Percentiles rank a stretch among this genome's conserved stretches.
Evolutionary conservation across 2,329 filamentous ascomycete species (phyloP).

Genomic region (Microsporum audouinii): DNA sequence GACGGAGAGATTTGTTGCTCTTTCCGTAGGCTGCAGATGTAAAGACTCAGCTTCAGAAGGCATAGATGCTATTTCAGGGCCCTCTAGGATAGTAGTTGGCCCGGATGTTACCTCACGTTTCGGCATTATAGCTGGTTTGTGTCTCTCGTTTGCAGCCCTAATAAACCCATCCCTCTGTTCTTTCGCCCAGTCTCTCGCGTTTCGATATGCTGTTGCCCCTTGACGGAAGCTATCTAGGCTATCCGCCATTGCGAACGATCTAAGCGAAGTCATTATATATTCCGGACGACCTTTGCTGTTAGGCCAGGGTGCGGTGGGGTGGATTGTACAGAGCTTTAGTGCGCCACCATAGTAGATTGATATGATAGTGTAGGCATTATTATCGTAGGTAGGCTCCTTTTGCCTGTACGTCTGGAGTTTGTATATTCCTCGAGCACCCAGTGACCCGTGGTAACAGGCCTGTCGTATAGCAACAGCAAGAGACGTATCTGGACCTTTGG

Average conservation of each 20-base stretch:
- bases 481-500: conserved; percentile 27
- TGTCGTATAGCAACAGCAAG: conserved; percentile 24
- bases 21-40: too few species aligned
- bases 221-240: conserved; percentile 22
- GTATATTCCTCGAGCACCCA: conserved; percentile 30
- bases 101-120: not conserved
- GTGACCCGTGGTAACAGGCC: conserved; percentile 30
- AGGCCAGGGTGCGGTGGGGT: not conserved
- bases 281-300: not conserved
- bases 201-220: conserved; percentile 31
- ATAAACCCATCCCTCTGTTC: conserved; percentile 23
- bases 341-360: conserved; percentile 11
- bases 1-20: too few species aligned
- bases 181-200: conserved; percentile 30
- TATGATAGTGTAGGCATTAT: conserved; percentile 30
- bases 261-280: conserved; percentile 15
- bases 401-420: conserved; percentile 28
- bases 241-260: conserved; percentile 20
- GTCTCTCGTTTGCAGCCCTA: not conserved
- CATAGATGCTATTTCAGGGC: not conserved
- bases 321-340: conserved; percentile 9
- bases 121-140: not conserved
- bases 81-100: not conserved
- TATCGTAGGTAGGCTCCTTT: conserved; percentile 27
- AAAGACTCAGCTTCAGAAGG: too few species aligned